Percentiles rank a stretch among this genome's conserved stretches.
phyloP scores from a whole-genome alignment of 106 monocot species.

The Dendrobium chrysotoxum region DNA sequence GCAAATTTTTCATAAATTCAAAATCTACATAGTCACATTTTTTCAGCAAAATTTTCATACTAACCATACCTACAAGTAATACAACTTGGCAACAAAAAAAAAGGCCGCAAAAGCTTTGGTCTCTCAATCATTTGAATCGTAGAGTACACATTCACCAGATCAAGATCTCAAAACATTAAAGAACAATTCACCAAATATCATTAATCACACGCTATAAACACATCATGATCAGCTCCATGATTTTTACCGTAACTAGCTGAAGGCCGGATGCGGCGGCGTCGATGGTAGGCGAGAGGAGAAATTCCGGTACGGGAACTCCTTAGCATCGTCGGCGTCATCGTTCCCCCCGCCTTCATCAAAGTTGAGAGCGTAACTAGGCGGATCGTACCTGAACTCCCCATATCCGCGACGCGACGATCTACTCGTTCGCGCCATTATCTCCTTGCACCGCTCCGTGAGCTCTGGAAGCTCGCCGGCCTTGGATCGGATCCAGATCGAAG shows the following conservation, averaged over 20 bases:
- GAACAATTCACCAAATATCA: too few relatives aligned
- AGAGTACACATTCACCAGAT: too few relatives aligned
- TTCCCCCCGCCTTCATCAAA: slow-evolving; percentile 40
- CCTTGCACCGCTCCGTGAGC: slow-evolving; percentile 24
- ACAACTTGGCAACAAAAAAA: too few relatives aligned
- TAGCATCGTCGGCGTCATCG: slow-evolving; percentile 13
- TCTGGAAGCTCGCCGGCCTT: slow-evolving; percentile 36
- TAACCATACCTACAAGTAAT: too few relatives aligned
- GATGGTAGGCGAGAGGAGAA: slow-evolving; percentile 44
- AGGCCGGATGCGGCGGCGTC: slow-evolving; percentile 22
- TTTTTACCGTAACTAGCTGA: background rate
- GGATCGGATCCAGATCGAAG: slow-evolving; percentile 36
- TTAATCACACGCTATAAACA: too few relatives aligned
- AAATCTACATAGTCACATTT: too few relatives aligned
- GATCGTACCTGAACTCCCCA: slow-evolving; percentile 55
- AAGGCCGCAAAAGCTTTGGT: too few relatives aligned
- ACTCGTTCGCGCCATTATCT: background rate
- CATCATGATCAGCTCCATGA: too few relatives aligned
- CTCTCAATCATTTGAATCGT: too few relatives aligned
- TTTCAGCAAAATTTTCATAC: too few relatives aligned
- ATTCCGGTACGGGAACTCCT: slow-evolving; percentile 22
- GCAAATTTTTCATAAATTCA: too few relatives aligned
- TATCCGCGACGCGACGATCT: slow-evolving; percentile 1
- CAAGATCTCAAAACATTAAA: too few relatives aligned
- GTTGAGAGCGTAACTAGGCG: slow-evolving; percentile 57